Conservation (phyloP, 352 stramenopile species). For the Globisporangium radiosum region DNA sequence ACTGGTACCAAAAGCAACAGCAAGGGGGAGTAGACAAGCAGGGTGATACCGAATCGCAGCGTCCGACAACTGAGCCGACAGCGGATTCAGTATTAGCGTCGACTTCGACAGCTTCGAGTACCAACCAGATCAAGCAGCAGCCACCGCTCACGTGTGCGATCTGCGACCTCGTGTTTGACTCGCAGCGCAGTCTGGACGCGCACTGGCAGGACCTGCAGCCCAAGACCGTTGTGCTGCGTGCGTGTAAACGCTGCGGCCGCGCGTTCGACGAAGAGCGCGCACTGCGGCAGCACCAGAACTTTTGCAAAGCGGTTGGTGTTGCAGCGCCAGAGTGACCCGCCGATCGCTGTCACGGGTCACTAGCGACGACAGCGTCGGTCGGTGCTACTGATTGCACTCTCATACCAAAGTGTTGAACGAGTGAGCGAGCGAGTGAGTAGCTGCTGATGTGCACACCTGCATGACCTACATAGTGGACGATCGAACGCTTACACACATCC, state of each 20-base stretch:
- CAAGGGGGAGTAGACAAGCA: too few species aligned
- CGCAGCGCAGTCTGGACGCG: constrained; percentile 20
- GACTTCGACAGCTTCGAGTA: background rate
- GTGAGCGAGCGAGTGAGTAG: too few species aligned
- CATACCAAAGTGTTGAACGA: too few species aligned
- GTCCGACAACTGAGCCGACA: background rate
- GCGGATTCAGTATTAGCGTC: background rate
- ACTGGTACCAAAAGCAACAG: constrained; percentile 58
- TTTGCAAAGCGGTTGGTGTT: constrained; percentile 20
- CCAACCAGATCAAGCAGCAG: background rate
- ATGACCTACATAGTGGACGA: too few species aligned
- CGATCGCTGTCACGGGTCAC: constrained; percentile 7
- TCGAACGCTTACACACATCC: too few species aligned
- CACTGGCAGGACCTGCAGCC: constrained; percentile 39
- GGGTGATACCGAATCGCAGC: too few species aligned
- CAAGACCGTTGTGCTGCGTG: constrained; percentile 14
- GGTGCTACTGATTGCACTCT: too few species aligned
- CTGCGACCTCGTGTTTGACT: constrained; percentile 26
- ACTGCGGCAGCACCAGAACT: constrained; percentile 74
- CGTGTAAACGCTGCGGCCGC: constrained; percentile 38
- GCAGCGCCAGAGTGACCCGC: background rate
- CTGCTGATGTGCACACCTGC: too few species aligned
- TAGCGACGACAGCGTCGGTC: constrained; percentile 6
- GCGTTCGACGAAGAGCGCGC: constrained; percentile 65
- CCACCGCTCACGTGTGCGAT: constrained; percentile 23